A percentile compares a stretch with the other conserved stretches of the same genome.
These are phyloP conservation scores for Larix sibirica DNA, from an alignment of 83 land plant genomes.

Conservation along the genomic window DNA sequence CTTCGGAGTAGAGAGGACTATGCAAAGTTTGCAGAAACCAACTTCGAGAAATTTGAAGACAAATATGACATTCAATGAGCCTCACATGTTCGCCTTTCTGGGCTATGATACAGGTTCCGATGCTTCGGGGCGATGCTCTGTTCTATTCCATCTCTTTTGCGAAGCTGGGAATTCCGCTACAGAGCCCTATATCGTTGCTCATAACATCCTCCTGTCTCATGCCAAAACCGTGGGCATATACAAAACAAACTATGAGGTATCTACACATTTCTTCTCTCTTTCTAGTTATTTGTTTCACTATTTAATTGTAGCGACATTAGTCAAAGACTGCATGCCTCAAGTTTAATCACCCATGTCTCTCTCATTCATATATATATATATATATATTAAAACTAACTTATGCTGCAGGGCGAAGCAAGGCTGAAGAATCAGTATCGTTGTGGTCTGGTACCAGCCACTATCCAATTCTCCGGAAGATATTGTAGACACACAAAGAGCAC, in stretches of 20 bases:
- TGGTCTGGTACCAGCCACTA: slow-evolving; percentile 72
- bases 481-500: slow-evolving; percentile 77
- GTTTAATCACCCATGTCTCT: too few species aligned
- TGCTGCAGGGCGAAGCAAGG: slow-evolving; percentile 41
- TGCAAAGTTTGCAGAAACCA: slow-evolving; percentile 88
- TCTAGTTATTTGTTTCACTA: too few species aligned
- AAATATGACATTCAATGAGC: slow-evolving; percentile 94
- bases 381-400: neutral
- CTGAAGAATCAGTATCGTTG: slow-evolving; percentile 57
- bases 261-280: too few species aligned
- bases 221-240: slow-evolving; percentile 82
- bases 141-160: slow-evolving; percentile 39
- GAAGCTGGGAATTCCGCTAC: slow-evolving; percentile 71
- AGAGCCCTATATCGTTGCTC: slow-evolving; percentile 89
- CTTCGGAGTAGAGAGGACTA: slow-evolving; percentile 54
- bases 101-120: slow-evolving; percentile 86
- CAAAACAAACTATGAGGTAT: slow-evolving; percentile 75
- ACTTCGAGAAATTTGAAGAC: slow-evolving; percentile 93
- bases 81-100: slow-evolving; percentile 69
- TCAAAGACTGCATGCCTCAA: too few species aligned
- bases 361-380: too few species aligned
- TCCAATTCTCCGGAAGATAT: slow-evolving; percentile 58
- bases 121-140: slow-evolving; percentile 91
- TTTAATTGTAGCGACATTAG: too few species aligned
- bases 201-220: slow-evolving; percentile 77